phyloP scores from a whole-genome alignment of 1,284 basidiomycete species.

The Paramarasmius palmivorus region DNA sequence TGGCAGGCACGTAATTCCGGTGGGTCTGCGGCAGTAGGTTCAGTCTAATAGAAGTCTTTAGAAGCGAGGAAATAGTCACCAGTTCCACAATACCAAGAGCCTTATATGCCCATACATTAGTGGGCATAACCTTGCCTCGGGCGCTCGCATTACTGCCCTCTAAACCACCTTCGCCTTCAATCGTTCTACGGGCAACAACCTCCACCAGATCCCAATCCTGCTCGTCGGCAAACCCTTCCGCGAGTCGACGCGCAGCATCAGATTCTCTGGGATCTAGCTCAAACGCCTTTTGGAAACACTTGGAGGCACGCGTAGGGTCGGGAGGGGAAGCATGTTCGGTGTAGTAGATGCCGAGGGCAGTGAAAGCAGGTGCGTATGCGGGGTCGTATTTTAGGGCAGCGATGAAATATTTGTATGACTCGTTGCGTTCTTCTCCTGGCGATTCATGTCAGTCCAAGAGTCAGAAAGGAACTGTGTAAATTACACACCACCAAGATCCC shows the following conservation, averaged over 20 bases:
- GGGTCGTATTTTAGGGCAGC: constrained; percentile 77
- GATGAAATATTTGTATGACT: constrained; percentile 84
- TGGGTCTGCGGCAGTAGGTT: constrained; percentile 53
- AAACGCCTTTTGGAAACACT: constrained; percentile 99
- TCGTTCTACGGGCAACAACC: constrained; percentile 87
- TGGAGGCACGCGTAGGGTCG: constrained; percentile 85
- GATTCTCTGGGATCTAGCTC: constrained; percentile 91
- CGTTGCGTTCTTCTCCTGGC: constrained; percentile 47
- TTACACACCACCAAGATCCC: constrained; percentile 71
- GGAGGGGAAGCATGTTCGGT: constrained; percentile 68
- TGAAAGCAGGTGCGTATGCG: constrained; percentile 89
- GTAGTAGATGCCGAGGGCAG: constrained; percentile 93
- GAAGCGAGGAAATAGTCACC: constrained; percentile 45
- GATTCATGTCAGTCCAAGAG: constrained; percentile 5
- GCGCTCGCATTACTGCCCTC: constrained; percentile 51
- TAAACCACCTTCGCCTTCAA: constrained; percentile 88
- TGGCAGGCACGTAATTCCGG: constrained; percentile 76
- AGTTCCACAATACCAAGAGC: constrained; percentile 92
- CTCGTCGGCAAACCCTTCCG: constrained; percentile 90
- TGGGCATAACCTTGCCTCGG: constrained; percentile 68
- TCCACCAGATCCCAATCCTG: constrained; percentile 97
- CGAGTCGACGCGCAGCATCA: constrained; percentile 82
- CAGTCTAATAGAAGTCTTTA: constrained; percentile 1
- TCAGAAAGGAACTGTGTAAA: background rate
- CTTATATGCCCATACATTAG: constrained; percentile 98